phyloP scores from a whole-genome alignment of 305 asterid genomes.

The Solanum hybrid region DNA sequence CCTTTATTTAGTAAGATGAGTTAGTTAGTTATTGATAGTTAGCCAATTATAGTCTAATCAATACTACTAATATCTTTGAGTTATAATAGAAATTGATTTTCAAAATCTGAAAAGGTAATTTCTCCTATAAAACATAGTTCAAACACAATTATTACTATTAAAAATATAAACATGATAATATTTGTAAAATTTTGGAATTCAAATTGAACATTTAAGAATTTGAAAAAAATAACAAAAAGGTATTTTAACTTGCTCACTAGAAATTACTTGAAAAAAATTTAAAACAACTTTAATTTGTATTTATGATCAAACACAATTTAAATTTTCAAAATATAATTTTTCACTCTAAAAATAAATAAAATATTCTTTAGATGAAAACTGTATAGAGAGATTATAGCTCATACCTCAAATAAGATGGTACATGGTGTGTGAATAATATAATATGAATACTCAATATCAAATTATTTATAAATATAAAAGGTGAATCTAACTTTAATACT shows the following conservation, averaged over 20 bases:
- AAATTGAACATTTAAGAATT: not conserved
- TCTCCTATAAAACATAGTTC: not conserved
- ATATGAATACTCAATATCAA: not conserved
- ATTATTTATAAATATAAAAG: not conserved
- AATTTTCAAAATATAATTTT: not conserved
- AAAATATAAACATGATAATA: not conserved
- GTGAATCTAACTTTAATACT: not conserved
- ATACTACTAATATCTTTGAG: not conserved
- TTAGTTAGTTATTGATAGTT: not conserved
- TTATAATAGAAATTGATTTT: not conserved
- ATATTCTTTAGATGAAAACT: no score
- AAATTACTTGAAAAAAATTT: not conserved
- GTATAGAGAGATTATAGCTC: no score
- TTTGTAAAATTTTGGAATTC: not conserved
- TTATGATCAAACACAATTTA: no score
- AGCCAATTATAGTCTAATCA: not conserved
- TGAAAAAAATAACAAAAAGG: not conserved
- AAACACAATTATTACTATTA: not conserved
- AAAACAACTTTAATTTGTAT: no score
- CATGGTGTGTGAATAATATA: not conserved
- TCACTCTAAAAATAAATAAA: not conserved
- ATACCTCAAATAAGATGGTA: not conserved
- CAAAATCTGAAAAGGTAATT: not conserved
- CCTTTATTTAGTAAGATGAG: not conserved
- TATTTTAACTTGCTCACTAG: not conserved